phyloP scores from a whole-genome alignment of 2,329 filamentous ascomycete species.

The Aciculosporium take region DNA sequence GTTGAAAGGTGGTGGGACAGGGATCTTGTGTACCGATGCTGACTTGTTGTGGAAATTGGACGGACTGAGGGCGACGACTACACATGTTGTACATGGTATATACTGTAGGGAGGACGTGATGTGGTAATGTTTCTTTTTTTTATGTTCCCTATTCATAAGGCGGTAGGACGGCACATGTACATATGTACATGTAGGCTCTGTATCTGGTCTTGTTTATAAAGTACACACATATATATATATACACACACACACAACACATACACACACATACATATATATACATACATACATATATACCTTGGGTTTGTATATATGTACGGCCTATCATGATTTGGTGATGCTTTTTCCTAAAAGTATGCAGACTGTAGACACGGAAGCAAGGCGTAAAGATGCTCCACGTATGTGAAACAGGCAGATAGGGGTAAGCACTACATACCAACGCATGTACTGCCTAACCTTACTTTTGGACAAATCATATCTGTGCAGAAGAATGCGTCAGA shows the following conservation, averaged over 20 bases:
- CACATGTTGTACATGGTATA: too few relatives aligned
- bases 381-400: background rate
- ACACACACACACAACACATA: too few relatives aligned
- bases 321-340: too few relatives aligned
- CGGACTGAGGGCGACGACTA: background rate
- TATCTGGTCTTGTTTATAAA: too few relatives aligned
- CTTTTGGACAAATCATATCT: too few relatives aligned
- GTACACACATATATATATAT: too few relatives aligned
- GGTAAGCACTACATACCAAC: background rate
- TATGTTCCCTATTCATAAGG: background rate
- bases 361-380: background rate
- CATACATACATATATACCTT: too few relatives aligned
- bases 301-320: too few relatives aligned
- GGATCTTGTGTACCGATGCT: slow-evolving; percentile 11
- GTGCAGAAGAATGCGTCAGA: background rate
- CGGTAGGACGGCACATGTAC: background rate
- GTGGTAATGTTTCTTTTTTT: background rate
- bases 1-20: slow-evolving; percentile 8
- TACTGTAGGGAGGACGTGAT: background rate
- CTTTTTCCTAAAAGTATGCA: too few relatives aligned
- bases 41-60: background rate
- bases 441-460: too few relatives aligned
- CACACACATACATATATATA: too few relatives aligned
- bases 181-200: too few relatives aligned
- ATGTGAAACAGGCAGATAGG: background rate